phyloP scores from a whole-genome alignment of 768 basidiomycete genomes.

The Leccinum longicurvipes region DNA sequence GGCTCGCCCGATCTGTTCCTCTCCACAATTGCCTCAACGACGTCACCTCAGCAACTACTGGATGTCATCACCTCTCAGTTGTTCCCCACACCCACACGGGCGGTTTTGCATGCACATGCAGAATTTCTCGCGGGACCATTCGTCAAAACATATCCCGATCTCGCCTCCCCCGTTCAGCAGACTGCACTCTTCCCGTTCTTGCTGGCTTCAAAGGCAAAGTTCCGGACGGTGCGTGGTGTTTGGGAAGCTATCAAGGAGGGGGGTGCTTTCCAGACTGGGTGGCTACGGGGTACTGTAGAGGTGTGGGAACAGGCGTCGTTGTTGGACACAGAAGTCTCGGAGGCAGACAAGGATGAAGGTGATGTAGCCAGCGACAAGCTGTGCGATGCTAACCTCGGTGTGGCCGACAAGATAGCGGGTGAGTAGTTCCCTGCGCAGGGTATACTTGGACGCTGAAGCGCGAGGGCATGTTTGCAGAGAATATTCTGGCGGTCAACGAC shows the following conservation, averaged over 20 bases:
- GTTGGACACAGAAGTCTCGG: slow-evolving; percentile 24
- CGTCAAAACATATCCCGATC: slow-evolving; percentile 25
- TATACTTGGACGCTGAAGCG: neutral
- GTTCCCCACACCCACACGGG: slow-evolving; percentile 40
- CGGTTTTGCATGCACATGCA: slow-evolving; percentile 52
- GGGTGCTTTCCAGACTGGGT: slow-evolving; percentile 29
- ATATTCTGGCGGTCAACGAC: slow-evolving; percentile 54
- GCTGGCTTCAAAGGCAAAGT: slow-evolving; percentile 67
- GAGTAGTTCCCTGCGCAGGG: neutral
- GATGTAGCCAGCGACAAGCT: slow-evolving; percentile 41
- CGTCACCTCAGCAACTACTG: slow-evolving; percentile 22
- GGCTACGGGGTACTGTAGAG: slow-evolving; percentile 55
- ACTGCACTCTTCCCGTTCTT: slow-evolving; percentile 69
- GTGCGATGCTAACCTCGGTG: slow-evolving; percentile 47
- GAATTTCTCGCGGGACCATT: slow-evolving; percentile 54
- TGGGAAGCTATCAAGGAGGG: slow-evolving; percentile 65
- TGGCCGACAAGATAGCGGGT: slow-evolving; percentile 70
- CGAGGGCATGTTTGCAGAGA: slow-evolving; percentile 42
- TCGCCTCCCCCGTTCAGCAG: slow-evolving; percentile 41
- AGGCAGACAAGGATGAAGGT: slow-evolving; percentile 29
- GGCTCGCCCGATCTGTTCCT: slow-evolving; percentile 44
- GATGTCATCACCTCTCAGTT: slow-evolving; percentile 26
- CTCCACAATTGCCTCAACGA: slow-evolving; percentile 27
- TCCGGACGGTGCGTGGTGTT: slow-evolving; percentile 59
- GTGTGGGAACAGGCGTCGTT: slow-evolving; percentile 35